Evolutionary conservation across 306 rosid species (phyloP).

Genomic region (Begonia loranthoides): DNA sequence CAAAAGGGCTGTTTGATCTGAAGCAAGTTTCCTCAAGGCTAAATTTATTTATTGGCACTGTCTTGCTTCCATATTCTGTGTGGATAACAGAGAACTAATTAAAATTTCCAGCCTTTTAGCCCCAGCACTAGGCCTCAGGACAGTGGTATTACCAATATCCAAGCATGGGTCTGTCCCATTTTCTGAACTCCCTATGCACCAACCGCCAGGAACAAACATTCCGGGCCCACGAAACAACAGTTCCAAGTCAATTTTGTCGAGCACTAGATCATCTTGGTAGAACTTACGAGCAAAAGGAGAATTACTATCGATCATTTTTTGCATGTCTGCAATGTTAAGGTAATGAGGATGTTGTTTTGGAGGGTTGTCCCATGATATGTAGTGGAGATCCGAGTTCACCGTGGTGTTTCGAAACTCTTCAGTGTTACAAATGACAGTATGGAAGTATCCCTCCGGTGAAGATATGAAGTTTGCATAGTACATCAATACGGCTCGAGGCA

Average conservation of each 20-base stretch:
- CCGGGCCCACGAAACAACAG: slow-evolving; percentile 46
- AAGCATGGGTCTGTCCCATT: slow-evolving; percentile 78
- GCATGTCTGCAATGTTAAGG: slow-evolving; percentile 49
- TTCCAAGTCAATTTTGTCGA: slow-evolving; percentile 55
- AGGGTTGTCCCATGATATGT: slow-evolving; percentile 90
- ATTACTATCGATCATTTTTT: slow-evolving; percentile 47
- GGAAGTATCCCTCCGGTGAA: slow-evolving; percentile 89
- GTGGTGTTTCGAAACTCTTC: slow-evolving; percentile 81
- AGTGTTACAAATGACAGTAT: slow-evolving; percentile 79
- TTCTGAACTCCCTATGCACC: slow-evolving; percentile 70
- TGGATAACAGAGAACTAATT: slow-evolving; percentile 51
- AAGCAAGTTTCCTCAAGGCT: too few species aligned
- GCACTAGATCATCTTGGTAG: slow-evolving; percentile 54
- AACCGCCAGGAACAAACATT: slow-evolving; percentile 85
- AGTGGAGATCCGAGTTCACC: slow-evolving; percentile 77
- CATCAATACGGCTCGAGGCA: slow-evolving; percentile 79
- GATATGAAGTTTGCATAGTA: slow-evolving; percentile 80
- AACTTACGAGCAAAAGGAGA: slow-evolving; percentile 89
- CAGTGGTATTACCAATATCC: slow-evolving; percentile 30
- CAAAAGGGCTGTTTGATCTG: too few species aligned
- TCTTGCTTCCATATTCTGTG: slow-evolving; percentile 49
- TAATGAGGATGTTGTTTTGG: slow-evolving; percentile 95
- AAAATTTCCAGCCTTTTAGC: slow-evolving; percentile 55
- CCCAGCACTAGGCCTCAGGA: slow-evolving; percentile 62
- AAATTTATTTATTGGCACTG: slow-evolving; percentile 44